Conservation (phyloP, 352 stramenopile genomes). For the Albugo candida region DNA sequence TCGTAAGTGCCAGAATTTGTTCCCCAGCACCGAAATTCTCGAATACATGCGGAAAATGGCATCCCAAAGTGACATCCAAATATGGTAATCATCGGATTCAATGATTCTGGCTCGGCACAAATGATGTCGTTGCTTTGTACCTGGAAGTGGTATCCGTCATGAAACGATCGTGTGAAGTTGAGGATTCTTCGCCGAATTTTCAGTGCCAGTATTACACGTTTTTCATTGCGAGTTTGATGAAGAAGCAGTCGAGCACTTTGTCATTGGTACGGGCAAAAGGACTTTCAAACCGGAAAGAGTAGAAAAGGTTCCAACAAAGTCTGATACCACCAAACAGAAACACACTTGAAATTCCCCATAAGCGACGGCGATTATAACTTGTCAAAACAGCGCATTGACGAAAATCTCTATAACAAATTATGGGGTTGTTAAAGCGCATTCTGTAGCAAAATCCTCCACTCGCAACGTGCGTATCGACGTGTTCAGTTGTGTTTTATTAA, state of each 20-base stretch:
- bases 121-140: slow-evolving; percentile 96
- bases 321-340: too few relatives aligned
- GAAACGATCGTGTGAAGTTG: slow-evolving; percentile 83
- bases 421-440: too few relatives aligned
- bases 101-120: slow-evolving; percentile 44
- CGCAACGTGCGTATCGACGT: too few relatives aligned
- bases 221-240: slow-evolving; percentile 53
- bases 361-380: too few relatives aligned
- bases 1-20: slow-evolving; percentile 96
- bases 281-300: too few relatives aligned
- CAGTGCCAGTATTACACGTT: slow-evolving; percentile 64
- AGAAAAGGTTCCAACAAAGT: too few relatives aligned
- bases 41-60: slow-evolving; percentile 98
- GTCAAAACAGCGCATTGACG: too few relatives aligned
- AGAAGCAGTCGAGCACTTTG: slow-evolving; percentile 50
- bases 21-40: slow-evolving; percentile 99
- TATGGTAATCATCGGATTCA: slow-evolving; percentile 91
- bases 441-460: too few relatives aligned
- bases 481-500: too few relatives aligned
- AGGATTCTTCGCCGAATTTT: slow-evolving; percentile 93
- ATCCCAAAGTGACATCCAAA: too few relatives aligned
- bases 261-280: slow-evolving; percentile 14
- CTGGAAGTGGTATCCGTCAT: slow-evolving; percentile 83
- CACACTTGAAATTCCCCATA: too few relatives aligned
- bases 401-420: too few relatives aligned